Evolutionary conservation across 2,329 filamentous ascomycete genomes (phyloP), one percentile per base, ranked within the genome.

Genomic region (Neoarthrinium moseri): DNA sequence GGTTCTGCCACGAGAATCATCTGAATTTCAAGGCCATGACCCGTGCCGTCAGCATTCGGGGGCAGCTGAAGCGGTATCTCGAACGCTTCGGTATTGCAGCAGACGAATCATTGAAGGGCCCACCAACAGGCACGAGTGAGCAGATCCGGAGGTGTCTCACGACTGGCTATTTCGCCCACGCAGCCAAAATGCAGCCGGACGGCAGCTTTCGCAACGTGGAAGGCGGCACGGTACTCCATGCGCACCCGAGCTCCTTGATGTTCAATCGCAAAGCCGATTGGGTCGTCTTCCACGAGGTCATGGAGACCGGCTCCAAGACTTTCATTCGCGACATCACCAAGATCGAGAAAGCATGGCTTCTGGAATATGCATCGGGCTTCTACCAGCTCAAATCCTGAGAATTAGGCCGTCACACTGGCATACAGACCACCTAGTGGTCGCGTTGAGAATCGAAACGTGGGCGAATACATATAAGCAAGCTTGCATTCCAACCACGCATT

Each of bases 231-330:
- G 80, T 83, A 4, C 73, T 97, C 43, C 81, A 95, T 71, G 90
- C 91, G 18, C 94, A 99, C 67, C 94, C 94, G 1, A 95, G 83
- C 60, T 95, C 88, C 30, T 70, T 97, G 55, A 90, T 97, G 83
- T 97, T 97, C 73, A 95, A 96, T 66, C 84, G 91, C 46, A 96
- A 95, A 71, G 90, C 90, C 10, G 91, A 96, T 53, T 97, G 92
- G 91, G 91, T 97, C 8, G 80, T 99, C 26, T 99, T 96, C 61
- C 87, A 95, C 58, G 92, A 96, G 69, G 83, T 96, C 29, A 82
- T 96, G 75, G 89, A 97, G 70, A 95, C 89, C 4, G 83, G 86
- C 8, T 82, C 81, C 52, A 97, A 97, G 74, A 91, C 81, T 1
- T 97, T 86, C 62, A 95, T 99, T 57, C 78, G 90, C 45, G 92